Conservation (phyloP, 192 early-diverging fungal genomes). For the Coemansia biformis region DNA sequence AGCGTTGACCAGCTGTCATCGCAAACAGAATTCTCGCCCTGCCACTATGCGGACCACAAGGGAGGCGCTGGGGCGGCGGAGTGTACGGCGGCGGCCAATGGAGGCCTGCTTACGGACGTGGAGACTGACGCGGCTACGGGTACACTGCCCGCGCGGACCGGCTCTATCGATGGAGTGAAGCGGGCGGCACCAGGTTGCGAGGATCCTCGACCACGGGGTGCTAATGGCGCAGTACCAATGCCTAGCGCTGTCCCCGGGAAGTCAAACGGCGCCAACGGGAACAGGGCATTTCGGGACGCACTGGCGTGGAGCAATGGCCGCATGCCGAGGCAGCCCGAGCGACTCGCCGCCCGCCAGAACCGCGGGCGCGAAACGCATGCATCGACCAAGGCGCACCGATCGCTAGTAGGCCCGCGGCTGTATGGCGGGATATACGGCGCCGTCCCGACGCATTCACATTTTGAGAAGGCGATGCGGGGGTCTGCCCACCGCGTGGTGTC, state of each 20-base stretch:
- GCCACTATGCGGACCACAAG: conserved; percentile 17
- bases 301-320: conserved; percentile 2
- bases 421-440: conserved; percentile 5
- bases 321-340: neutral
- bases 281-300: neutral
- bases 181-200: neutral
- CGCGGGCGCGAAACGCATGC: conserved; percentile 1
- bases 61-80: neutral
- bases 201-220: neutral
- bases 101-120: conserved; percentile 1
- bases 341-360: neutral
- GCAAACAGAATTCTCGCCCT: conserved; percentile 20
- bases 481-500: conserved; percentile 42
- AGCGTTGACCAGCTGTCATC: conserved; percentile 22
- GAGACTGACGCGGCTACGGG: neutral
- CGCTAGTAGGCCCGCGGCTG: conserved; percentile 25
- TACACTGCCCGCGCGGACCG: neutral
- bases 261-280: conserved; percentile 1
- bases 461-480: conserved; percentile 40
- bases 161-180: no score
- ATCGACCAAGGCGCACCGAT: conserved; percentile 6
- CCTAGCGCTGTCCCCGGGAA: neutral
- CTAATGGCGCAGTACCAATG: neutral
- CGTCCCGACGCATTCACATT: conserved; percentile 13
- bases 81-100: neutral